Base-by-base conservation (phyloP, 176 grass and related monocot species). In the Cymbopogon citratus region DNA sequence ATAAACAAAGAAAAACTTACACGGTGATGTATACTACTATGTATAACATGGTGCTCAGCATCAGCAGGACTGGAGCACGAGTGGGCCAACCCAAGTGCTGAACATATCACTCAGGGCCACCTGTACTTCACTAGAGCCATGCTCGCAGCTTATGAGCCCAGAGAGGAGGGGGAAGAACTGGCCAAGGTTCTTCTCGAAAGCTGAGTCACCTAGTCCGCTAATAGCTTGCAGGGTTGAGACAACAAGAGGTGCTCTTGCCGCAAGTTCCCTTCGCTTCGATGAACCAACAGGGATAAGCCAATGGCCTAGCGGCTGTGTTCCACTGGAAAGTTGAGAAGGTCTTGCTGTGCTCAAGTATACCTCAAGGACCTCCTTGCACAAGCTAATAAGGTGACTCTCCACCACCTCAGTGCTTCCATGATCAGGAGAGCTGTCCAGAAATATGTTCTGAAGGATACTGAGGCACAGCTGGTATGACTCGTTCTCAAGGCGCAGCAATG, bases 381-480 rank as follows among this genome's bases (percentile, higher is more conserved):
- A 81, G 63, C 75, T 73, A 84, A 99, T 83, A 73, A 99, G 96
- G 85, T 91, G 70, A 27, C 51, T 62, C 84, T 93, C 93, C 29
- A 93, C 91, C 19, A 91, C 84, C 77, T 87, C 83, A 72, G 87
- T n/a, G 71, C 81, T 88, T 51, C 85, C 85, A 67, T 94, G 79
- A 1, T 87, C 71, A 39, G 88, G 73, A 25, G 88, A 76, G 57
- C 80, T 83, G 59, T 99, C 91, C 10, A 86, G 70, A 48, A 86
- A 85, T 76, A 99, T 95, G 78, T 92, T 99, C 76, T 93, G 97
- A 46, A 99, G 89, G n/a, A 95, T 73, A 83, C 80, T 87, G 28
- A 99, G 89, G 80, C 97, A 95, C 54, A 93, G 81, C 73, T 99
- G 97, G 61, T 99, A 99, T 2, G 97, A 93, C 79, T 99, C 93